Conservation (phyloP, 352 stramenopile species). For the Albugo laibachii region DNA sequence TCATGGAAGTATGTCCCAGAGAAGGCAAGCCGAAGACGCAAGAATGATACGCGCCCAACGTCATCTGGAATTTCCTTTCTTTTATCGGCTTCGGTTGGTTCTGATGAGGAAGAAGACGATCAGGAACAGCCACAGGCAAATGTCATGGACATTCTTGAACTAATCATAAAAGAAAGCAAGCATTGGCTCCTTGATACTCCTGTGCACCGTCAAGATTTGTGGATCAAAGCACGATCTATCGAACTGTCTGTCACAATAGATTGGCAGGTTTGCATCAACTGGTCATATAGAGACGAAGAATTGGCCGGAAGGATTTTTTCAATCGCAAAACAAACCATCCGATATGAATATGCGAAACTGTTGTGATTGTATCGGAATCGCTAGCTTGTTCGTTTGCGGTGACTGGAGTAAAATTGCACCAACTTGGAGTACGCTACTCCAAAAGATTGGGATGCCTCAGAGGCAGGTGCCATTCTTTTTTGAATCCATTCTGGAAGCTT, state of each 20-base stretch:
- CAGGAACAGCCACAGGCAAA: slow-evolving; percentile 47
- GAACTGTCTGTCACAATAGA: slow-evolving; percentile 26
- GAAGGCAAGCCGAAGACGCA: slow-evolving; percentile 37
- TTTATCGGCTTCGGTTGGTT: slow-evolving; percentile 28
- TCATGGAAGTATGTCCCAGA: slow-evolving; percentile 69
- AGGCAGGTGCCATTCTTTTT: slow-evolving; percentile 30
- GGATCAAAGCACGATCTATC: slow-evolving; percentile 15
- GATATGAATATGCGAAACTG: slow-evolving; percentile 34
- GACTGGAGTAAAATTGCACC: slow-evolving; percentile 41
- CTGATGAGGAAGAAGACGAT: slow-evolving; percentile 60
- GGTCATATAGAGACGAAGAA: slow-evolving; percentile 69
- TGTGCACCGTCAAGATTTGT: slow-evolving; percentile 36
- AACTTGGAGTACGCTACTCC: slow-evolving; percentile 51
- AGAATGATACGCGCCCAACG: slow-evolving; percentile 33
- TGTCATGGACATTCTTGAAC: slow-evolving; percentile 22
- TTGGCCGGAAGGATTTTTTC: slow-evolving; percentile 58
- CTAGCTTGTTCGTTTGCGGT: slow-evolving; percentile 15
- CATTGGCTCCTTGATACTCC: slow-evolving; percentile 43
- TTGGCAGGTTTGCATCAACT: slow-evolving; percentile 71
- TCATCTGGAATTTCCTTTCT: slow-evolving; percentile 64
- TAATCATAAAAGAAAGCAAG: slow-evolving; percentile 20
- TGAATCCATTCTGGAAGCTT: slow-evolving; percentile 73
- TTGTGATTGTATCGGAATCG: slow-evolving; percentile 2
- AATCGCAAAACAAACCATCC: slow-evolving; percentile 65
- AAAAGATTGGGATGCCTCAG: slow-evolving; percentile 18